phyloP scores from a whole-genome alignment of 1,139 yeast species.

The Suhomyces kunorum region DNA sequence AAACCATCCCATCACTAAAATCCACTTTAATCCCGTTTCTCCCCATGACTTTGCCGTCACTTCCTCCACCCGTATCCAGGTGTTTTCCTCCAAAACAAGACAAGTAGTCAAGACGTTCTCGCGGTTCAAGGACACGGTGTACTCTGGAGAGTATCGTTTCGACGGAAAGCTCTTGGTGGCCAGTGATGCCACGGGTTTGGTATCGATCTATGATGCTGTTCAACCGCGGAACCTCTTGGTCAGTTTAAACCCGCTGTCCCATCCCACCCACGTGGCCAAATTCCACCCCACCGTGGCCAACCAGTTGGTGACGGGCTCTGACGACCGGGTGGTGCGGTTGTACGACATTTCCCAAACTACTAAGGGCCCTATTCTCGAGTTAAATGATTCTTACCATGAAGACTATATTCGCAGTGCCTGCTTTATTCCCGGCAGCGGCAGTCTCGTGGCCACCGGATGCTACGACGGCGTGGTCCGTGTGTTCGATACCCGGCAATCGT shows the following conservation, averaged over 20 bases:
- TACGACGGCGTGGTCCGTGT: conserved; percentile 86
- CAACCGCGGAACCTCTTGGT: conserved; percentile 79
- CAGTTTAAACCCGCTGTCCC: conserved; percentile 75
- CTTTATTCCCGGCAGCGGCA: conserved; percentile 73
- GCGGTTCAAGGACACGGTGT: conserved; percentile 88
- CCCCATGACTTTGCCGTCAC: conserved; percentile 96
- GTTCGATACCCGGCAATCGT: conserved; percentile 70
- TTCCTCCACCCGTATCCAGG: conserved; percentile 86
- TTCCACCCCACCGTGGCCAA: conserved; percentile 76
- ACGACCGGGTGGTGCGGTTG: conserved; percentile 81
- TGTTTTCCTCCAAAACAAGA: conserved; percentile 88
- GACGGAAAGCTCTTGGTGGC: conserved; percentile 86
- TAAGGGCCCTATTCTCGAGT: conserved; percentile 62
- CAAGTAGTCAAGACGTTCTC: conserved; percentile 88
- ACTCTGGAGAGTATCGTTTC: conserved; percentile 76
- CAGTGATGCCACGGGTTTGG: conserved; percentile 85
- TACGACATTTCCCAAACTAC: conserved; percentile 84
- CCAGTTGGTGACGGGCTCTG: conserved; percentile 83
- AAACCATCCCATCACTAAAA: conserved; percentile 86
- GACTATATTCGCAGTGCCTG: conserved; percentile 87
- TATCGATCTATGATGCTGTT: conserved; percentile 78
- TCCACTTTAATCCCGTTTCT: conserved; percentile 79
- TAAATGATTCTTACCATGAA: conserved; percentile 65
- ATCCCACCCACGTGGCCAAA: conserved; percentile 93
- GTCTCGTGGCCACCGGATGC: conserved; percentile 86